A percentile compares a stretch with the other conserved stretches of the same genome.
Conservation (phyloP, 2,329 filamentous ascomycete species). For the Botryosphaeria dothidea region DNA sequence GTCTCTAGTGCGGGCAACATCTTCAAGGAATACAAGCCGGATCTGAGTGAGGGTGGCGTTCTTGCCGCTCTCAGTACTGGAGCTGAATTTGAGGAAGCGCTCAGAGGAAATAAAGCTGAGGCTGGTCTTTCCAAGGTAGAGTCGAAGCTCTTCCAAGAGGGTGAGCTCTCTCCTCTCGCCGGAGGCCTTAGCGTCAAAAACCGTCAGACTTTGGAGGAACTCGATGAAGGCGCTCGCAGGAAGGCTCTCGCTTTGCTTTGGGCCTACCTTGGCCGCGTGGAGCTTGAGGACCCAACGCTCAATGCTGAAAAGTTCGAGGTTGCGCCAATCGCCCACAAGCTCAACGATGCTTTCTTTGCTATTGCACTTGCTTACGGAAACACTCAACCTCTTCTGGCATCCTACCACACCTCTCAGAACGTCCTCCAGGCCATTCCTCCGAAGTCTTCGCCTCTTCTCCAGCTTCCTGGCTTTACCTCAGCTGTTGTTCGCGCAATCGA, state of each 20-base stretch:
- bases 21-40: conserved; percentile 89
- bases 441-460: conserved; percentile 80
- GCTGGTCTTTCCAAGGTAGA: conserved; percentile 81
- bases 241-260: conserved; percentile 89
- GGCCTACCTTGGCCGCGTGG: conserved; percentile 89
- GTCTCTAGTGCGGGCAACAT: conserved; percentile 93
- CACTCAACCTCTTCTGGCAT: conserved; percentile 76
- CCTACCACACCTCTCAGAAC: conserved; percentile 80
- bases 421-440: conserved; percentile 88
- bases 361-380: conserved; percentile 87
- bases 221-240: conserved; percentile 77
- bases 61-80: conserved; percentile 80
- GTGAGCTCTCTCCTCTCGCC: conserved; percentile 52
- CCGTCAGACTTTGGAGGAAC: conserved; percentile 71
- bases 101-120: conserved; percentile 78
- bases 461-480: conserved; percentile 83
- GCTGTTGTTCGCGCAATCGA: conserved; percentile 65
- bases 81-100: conserved; percentile 76
- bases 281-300: conserved; percentile 75
- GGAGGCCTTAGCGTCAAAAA: conserved; percentile 71
- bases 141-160: conserved; percentile 70
- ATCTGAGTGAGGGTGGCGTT: conserved; percentile 77
- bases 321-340: conserved; percentile 78
- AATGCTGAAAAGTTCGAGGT: conserved; percentile 87
- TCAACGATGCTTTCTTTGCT: conserved; percentile 84